These are phyloP conservation scores for Tetrastigma voinierianum DNA, from an alignment of 164 flowering plant species.

Conservation along the genomic window DNA sequence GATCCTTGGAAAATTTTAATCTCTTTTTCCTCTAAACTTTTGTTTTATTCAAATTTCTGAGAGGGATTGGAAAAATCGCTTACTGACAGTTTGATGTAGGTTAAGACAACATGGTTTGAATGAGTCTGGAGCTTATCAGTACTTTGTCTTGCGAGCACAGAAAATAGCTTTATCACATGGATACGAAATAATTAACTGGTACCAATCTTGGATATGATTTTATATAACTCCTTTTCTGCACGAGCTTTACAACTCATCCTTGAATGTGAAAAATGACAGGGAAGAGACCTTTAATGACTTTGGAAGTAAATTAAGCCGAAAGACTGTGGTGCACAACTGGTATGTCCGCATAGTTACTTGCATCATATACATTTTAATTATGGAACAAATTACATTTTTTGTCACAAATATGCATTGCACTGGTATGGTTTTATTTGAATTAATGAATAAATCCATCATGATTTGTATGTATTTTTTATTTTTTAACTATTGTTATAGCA, in stretches of 20 bases:
- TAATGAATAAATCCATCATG: too few relatives aligned
- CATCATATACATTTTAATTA: background rate
- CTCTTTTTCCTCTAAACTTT: too few relatives aligned
- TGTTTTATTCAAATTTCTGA: too few relatives aligned
- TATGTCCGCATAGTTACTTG: slow-evolving; percentile 18
- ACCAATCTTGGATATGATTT: slow-evolving; percentile 4
- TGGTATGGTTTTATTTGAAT: too few relatives aligned
- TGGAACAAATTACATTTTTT: too few relatives aligned
- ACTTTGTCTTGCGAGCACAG: slow-evolving; percentile 83
- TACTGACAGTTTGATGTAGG: slow-evolving; percentile 33
- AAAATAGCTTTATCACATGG: slow-evolving; percentile 80
- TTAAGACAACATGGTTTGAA: slow-evolving; percentile 40
- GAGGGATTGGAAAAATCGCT: too few relatives aligned
- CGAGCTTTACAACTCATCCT: slow-evolving; percentile 6
- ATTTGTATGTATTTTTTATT: too few relatives aligned
- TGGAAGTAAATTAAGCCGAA: slow-evolving; percentile 59
- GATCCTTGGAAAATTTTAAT: too few relatives aligned
- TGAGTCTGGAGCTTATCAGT: slow-evolving; percentile 63
- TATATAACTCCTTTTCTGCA: too few relatives aligned
- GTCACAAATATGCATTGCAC: too few relatives aligned
- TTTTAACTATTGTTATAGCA: too few relatives aligned
- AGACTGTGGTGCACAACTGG: slow-evolving; percentile 91
- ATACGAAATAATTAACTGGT: slow-evolving; percentile 85
- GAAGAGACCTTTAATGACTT: slow-evolving; percentile 91
- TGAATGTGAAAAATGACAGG: slow-evolving; percentile 39